A percentile compares a stretch with the other conserved stretches of the same genome.
Conservation (phyloP, 768 basidiomycete genomes). For the Psilocybe cubensis region DNA sequence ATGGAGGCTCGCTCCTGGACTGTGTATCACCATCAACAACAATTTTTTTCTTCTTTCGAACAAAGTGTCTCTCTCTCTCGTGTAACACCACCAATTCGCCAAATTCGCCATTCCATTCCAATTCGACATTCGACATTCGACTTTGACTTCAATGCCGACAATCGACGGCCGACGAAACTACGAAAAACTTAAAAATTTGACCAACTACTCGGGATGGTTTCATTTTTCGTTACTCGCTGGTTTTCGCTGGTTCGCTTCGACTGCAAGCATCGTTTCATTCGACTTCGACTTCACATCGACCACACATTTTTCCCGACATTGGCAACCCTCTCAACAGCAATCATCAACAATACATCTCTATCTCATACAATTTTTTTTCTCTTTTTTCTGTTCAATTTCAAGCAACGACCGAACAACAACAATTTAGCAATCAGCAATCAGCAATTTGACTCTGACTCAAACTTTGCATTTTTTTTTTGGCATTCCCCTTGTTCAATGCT, state of each 20-base stretch:
- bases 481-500: neutral
- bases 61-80: neutral
- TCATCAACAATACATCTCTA: neutral
- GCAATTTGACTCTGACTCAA: neutral
- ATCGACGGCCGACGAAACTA: neutral
- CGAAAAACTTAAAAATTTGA: too few relatives aligned
- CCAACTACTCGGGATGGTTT: neutral
- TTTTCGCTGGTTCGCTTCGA: neutral
- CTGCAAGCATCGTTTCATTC: neutral
- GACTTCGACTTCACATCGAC: neutral
- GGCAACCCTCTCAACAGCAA: too few relatives aligned
- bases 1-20: neutral
- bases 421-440: neutral
- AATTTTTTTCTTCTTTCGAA: neutral
- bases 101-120: neutral
- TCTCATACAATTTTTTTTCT: too few relatives aligned
- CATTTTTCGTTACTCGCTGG: neutral
- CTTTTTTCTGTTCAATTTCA: neutral
- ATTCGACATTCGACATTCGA: neutral
- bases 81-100: constrained; percentile 13
- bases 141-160: neutral
- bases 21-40: neutral
- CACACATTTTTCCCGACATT: too few relatives aligned
- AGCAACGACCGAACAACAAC: neutral
- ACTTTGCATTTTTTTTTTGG: neutral